Percentiles rank a stretch among this genome's conserved stretches.
Conservation (phyloP, 129 eudicot species). For the Kitagawia praeruptora region DNA sequence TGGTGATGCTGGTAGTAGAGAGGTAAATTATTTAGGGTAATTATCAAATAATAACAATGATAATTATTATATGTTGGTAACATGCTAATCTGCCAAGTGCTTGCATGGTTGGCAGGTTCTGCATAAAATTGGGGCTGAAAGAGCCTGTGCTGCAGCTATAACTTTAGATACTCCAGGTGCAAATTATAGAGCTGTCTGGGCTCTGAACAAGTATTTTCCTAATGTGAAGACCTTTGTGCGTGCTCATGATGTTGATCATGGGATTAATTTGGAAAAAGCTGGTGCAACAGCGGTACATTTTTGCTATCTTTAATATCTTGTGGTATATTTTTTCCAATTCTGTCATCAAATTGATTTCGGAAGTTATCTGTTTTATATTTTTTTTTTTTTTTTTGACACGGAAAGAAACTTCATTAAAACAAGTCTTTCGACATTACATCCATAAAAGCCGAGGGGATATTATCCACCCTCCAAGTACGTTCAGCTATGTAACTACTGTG, state of each 20-base stretch:
- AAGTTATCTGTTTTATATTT: background rate
- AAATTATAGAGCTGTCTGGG: conserved; percentile 98
- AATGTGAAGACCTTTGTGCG: conserved; percentile 98
- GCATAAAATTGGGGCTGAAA: conserved; percentile 89
- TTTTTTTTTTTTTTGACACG: no score
- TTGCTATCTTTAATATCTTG: background rate
- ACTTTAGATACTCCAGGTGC: conserved; percentile 96
- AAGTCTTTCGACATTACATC: no score
- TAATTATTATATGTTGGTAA: conserved; percentile 8
- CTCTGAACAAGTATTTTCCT: conserved; percentile 90
- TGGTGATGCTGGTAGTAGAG: conserved; percentile 99
- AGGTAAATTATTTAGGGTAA: conserved; percentile 35
- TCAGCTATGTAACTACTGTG: no score
- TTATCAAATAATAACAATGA: background rate
- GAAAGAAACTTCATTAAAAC: no score
- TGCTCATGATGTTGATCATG: conserved; percentile 99
- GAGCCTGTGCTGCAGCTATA: conserved; percentile 97
- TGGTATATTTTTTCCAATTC: background rate
- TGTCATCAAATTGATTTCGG: background rate
- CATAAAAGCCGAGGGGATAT: no score
- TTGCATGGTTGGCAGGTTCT: conserved; percentile 63
- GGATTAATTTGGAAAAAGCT: conserved; percentile 95
- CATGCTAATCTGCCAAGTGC: conserved; percentile 8
- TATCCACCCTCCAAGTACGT: no score
- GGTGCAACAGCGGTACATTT: conserved; percentile 94